phyloP scores from a whole-genome alignment of 2,329 filamentous ascomycete genomes.

The Sporothrix phasma region DNA sequence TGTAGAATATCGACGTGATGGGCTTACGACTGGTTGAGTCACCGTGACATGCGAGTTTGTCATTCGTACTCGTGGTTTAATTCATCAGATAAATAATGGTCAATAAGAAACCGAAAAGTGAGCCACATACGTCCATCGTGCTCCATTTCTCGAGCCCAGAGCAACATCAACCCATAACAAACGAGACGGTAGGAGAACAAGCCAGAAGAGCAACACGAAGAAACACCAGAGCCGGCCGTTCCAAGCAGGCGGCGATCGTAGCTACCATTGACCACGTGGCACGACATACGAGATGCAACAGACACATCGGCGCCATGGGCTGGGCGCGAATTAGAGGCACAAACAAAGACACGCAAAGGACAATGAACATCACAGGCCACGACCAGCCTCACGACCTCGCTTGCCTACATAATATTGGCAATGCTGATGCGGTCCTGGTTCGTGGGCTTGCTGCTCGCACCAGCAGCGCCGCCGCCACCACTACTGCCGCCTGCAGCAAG shows the following conservation, averaged over 20 bases:
- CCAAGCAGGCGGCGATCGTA: neutral
- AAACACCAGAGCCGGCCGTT: neutral
- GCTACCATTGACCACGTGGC: neutral
- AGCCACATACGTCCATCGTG: no score
- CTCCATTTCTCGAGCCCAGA: neutral
- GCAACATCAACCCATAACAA: neutral
- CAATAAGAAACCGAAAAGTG: no score
- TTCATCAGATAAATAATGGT: neutral
- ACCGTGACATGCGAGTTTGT: neutral
- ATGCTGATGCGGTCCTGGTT: constrained; percentile 37
- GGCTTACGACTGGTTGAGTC: neutral
- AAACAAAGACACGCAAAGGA: neutral
- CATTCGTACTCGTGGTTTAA: neutral
- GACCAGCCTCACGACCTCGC: neutral
- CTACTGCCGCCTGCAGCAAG: neutral
- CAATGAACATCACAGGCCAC: neutral
- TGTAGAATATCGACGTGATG: no score
- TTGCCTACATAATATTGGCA: constrained; percentile 31
- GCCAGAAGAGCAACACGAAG: neutral
- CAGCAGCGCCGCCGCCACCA: constrained; percentile 1
- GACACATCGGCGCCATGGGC: neutral
- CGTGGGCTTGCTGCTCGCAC: constrained; percentile 23
- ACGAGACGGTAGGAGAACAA: neutral
- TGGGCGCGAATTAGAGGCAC: neutral
- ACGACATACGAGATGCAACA: neutral